These are phyloP conservation scores for Flammula alnicola DNA, from an alignment of 1,284 basidiomycete species.

Conservation along the genomic window DNA sequence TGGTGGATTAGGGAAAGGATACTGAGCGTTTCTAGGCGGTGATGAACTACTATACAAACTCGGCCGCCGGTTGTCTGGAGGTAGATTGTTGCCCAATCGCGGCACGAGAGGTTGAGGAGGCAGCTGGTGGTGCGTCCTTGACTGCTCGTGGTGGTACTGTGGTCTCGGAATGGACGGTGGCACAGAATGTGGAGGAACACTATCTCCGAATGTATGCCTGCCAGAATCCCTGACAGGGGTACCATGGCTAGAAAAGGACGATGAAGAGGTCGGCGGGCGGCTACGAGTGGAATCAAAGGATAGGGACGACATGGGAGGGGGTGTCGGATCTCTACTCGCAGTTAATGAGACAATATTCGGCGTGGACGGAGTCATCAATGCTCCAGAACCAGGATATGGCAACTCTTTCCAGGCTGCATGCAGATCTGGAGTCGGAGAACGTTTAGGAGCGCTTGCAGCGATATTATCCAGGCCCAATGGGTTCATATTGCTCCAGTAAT, in stretches of 20 bases:
- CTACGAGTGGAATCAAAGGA: constrained; percentile 15
- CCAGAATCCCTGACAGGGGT: too few species aligned
- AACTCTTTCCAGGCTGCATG: constrained; percentile 11
- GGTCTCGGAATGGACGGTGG: constrained; percentile 7
- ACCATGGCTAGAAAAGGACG: constrained; percentile 8
- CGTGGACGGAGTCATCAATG: constrained; percentile 3
- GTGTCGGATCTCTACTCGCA: constrained; percentile 1
- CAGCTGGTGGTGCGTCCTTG: constrained; percentile 3
- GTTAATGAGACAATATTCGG: constrained; percentile 3
- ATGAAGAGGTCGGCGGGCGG: constrained; percentile 5
- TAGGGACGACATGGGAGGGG: constrained; percentile 18
- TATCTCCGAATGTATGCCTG: neutral
- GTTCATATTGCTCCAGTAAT: constrained; percentile 48
- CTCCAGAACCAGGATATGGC: neutral
- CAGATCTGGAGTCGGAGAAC: constrained; percentile 33
- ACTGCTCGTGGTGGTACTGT: neutral
- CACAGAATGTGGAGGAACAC: constrained; percentile 1
- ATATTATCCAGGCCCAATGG: constrained; percentile 43
- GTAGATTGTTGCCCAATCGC: neutral
- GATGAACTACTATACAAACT: constrained; percentile 5
- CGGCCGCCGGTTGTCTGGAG: constrained; percentile 2
- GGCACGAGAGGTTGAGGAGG: constrained; percentile 10
- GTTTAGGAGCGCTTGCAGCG: constrained; percentile 36
- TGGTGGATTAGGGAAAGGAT: constrained; percentile 6
- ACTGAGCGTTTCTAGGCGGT: neutral